These are phyloP conservation scores for Solanum hybrid DNA, from an alignment of 305 asterid genomes.

Conservation along the genomic window DNA sequence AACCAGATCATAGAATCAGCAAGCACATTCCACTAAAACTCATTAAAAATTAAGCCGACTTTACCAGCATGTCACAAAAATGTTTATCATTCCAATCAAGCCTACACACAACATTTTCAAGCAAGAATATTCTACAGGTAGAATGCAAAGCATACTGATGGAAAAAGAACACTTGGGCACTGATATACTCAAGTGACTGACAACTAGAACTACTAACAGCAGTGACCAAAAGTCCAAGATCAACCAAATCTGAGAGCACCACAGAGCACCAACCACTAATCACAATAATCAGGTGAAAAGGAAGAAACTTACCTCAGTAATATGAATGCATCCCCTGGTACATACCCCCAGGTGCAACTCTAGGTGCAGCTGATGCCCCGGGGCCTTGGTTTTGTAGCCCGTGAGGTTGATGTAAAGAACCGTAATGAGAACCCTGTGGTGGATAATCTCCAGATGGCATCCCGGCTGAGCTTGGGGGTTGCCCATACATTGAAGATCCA, in stretches of 20 bases:
- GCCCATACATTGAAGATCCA: slow-evolving; percentile 51
- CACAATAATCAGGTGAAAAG: background rate
- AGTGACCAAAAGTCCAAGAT: background rate
- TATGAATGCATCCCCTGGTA: slow-evolving; percentile 65
- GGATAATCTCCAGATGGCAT: slow-evolving; percentile 45
- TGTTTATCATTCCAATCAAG: background rate
- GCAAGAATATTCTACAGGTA: background rate
- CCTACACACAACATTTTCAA: background rate
- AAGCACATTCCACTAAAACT: background rate
- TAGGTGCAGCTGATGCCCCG: slow-evolving; percentile 42
- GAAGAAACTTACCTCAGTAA: slow-evolving; percentile 51
- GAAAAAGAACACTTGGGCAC: background rate
- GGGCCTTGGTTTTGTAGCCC: slow-evolving; percentile 48
- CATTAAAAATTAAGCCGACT: background rate
- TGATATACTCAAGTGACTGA: background rate
- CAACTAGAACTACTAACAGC: background rate
- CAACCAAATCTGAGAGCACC: background rate
- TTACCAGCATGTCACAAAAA: background rate
- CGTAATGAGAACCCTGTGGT: slow-evolving; percentile 39
- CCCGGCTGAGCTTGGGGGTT: slow-evolving; percentile 49
- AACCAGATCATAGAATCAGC: background rate
- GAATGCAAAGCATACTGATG: background rate
- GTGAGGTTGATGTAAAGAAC: slow-evolving; percentile 46
- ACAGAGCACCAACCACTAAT: background rate
- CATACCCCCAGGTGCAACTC: slow-evolving; percentile 59